Evolutionary conservation across 2,329 filamentous ascomycete genomes (phyloP).

Genomic region (Alternaria sp.): DNA sequence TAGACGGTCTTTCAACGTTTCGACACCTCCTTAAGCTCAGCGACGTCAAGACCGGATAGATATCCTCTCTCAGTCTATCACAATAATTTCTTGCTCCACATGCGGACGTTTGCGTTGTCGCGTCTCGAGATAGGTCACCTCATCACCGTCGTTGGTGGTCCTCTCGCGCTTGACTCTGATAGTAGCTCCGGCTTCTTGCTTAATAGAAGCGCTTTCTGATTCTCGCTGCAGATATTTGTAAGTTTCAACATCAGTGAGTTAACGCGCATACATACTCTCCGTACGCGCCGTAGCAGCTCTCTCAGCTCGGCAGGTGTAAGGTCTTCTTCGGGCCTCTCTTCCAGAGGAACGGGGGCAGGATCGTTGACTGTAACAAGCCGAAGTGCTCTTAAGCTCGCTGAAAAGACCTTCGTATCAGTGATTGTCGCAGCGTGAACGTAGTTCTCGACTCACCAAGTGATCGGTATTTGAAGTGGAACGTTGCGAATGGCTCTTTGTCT

Average conservation of each 20-base stretch:
- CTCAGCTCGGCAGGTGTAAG: slow-evolving; percentile 4
- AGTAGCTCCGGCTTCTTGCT: neutral
- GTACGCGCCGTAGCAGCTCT: neutral
- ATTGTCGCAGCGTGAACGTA: too few relatives aligned
- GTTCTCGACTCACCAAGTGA: too few relatives aligned
- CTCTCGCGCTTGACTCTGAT: slow-evolving; percentile 5
- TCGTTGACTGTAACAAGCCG: neutral
- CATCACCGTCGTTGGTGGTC: neutral
- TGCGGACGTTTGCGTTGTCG: slow-evolving; percentile 8
- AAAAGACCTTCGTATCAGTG: too few relatives aligned
- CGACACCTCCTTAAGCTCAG: neutral
- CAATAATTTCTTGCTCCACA: neutral
- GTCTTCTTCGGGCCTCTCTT: neutral
- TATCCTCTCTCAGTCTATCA: neutral
- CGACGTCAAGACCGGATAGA: neutral
- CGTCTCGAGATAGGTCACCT: neutral
- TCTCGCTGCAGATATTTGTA: neutral
- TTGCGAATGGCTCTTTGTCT: too few relatives aligned
- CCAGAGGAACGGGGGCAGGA: neutral
- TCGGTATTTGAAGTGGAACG: too few relatives aligned
- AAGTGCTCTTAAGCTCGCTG: neutral
- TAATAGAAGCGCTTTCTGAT: neutral
- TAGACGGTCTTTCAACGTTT: neutral
- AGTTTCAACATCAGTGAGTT: too few relatives aligned
- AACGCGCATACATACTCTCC: too few relatives aligned